Evolutionary conservation across 768 basidiomycete species (phyloP), one percentile per base, ranked within the genome.

Genomic region (Tubosaeta brunneosetosa): DNA sequence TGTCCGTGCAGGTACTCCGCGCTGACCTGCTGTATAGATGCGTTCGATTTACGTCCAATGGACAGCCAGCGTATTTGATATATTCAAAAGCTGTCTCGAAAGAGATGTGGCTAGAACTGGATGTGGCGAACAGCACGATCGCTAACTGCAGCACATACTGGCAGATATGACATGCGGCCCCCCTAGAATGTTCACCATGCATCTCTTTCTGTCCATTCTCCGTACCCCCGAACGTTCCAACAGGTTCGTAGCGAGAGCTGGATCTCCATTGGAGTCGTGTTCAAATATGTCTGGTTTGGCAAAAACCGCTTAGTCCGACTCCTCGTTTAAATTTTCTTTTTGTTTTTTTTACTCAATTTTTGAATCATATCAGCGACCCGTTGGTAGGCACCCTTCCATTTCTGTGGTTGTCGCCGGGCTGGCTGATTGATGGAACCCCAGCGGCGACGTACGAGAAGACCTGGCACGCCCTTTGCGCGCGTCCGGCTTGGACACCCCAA

Each of bases 401-500:
- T 56, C 29, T 19, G 59, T 47, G 41, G 43, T 55, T 41, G 58
- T 62, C 51, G 47, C 49, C 40, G 53, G 55, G 44, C 31, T 32
- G 47, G 37, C 29, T 51, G 50, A 31, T 50, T 57, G 32, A 52
- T 47, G 62, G 52, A 53, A 47, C 48, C 16, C 19, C 52, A 42
- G 42, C 50, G 56, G 62, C 50, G 50, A 56, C 55, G 57, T 56
- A 55, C n/a, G 43, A 52, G 57, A 50, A 62, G 58, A 36, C 41
- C 37, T 52, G 46, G 58, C 65, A 66, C 59, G 66, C 65, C 64
- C 55, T 59, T 67, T 66, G 65, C 58, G 61, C 48, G 52, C 59
- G 65, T 54, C 56, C 49, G 54, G 46, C 51, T 57, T 54, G 41
- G 47, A 53, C 34, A 16, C 40, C 40, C 55, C 61, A 48, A 58